These are phyloP conservation scores for Bassia scoparia DNA, from an alignment of 148 eudicot species.

Conservation along the genomic window DNA sequence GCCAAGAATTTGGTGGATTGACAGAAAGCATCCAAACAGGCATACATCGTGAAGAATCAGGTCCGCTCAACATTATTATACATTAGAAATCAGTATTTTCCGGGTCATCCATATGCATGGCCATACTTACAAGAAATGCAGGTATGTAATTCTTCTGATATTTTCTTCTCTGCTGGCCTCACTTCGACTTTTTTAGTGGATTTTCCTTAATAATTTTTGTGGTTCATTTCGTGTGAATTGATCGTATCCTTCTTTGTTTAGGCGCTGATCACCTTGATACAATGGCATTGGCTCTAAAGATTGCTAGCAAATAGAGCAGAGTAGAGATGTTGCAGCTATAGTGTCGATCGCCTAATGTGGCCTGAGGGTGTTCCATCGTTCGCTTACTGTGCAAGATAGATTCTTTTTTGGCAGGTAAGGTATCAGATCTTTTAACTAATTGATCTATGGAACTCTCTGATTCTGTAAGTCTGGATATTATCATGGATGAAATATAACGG, in stretches of 20 bases:
- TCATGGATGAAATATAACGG: no score
- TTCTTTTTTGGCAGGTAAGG: conserved; percentile 67
- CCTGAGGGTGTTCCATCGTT: conserved; percentile 61
- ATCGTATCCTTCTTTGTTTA: background rate
- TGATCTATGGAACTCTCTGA: no score
- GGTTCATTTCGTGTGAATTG: background rate
- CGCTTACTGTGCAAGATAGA: conserved; percentile 58
- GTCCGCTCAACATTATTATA: conserved; percentile 61
- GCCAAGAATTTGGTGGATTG: conserved; percentile 54
- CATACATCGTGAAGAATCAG: conserved; percentile 61
- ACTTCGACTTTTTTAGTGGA: background rate
- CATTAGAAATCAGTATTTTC: conserved; percentile 67
- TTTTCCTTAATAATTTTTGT: background rate
- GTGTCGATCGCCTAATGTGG: conserved; percentile 75
- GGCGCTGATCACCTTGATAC: conserved; percentile 69
- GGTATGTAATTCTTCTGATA: conserved; percentile 25
- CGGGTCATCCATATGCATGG: conserved; percentile 68
- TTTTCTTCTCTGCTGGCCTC: no score
- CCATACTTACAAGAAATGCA: conserved; percentile 39
- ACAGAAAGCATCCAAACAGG: conserved; percentile 62
- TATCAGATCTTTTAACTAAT: background rate
- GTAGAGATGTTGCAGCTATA: conserved; percentile 58
- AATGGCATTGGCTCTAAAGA: conserved; percentile 56
- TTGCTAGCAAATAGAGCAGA: conserved; percentile 52
- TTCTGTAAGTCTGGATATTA: no score